Base-by-base conservation (phyloP, 1,284 basidiomycete species). In the Pyrrhoderma lamaoense region DNA sequence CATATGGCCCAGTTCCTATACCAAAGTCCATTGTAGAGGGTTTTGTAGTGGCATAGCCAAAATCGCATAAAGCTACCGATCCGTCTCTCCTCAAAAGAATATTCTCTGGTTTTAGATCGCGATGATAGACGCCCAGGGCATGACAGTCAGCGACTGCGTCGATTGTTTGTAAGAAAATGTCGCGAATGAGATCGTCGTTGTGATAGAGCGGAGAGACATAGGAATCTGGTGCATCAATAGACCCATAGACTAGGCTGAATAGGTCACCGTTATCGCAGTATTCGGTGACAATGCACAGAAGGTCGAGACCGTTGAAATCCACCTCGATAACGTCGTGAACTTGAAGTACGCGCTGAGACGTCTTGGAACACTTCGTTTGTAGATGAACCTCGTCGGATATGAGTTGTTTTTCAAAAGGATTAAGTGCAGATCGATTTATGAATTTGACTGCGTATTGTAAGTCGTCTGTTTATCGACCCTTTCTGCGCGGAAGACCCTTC, bases 41-140 rank as follows among this genome's bases (percentile, higher is more conserved):
- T 58, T 98, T 93, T 36, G 86, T 89, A 1, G 95, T 99, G 13
- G 95, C 95, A 34, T 98, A 81, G 40, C 96, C 95, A 67, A 99
- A 99, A 71, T 99, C 96, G 50, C 94, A 94, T 63, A 99, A 79
- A 57, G 90, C 83, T 53, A 98, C 81, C 56, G 81, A 79, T 63
- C 71, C 76, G 57, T 85, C 81, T 65, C 74, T 89, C 21, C 38
- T 40, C 70, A 93, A 96, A 56, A 99, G 75, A 59, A 99, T 86
- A 69, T 99, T 99, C 72, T 98, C 96, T 22, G 95, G 95, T 74
- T 98, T 99, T 62, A 99, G 75, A 67, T 98, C 95, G 51, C 95
- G 90, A 68, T 98, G 95, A 73, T 89, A 96, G 65, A 98, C 92
- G 67, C 91, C 90, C 53, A 92, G 74, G 42, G 75, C 77, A 67